Evolutionary conservation across 768 basidiomycete genomes (phyloP).

Genomic region (Mycena rebaudengoi): DNA sequence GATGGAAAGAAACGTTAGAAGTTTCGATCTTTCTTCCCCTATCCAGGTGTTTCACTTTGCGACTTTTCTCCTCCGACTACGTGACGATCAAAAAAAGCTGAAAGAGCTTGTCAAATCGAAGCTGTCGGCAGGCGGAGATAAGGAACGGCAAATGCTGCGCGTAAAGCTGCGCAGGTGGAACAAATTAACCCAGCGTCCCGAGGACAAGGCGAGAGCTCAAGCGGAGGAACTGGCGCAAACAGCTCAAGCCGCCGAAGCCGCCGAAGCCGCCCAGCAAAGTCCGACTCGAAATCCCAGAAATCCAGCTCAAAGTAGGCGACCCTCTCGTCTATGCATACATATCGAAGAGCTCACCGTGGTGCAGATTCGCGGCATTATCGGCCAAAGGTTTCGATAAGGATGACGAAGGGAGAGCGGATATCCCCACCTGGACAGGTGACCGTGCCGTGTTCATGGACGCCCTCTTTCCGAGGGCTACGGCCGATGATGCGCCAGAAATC

Average conservation of each 20-base stretch:
- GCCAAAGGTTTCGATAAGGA: not conserved
- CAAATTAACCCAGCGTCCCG: too few relatives aligned
- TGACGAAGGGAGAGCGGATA: not conserved
- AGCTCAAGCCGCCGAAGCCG: too few relatives aligned
- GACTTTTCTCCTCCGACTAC: slow-evolving; percentile 4
- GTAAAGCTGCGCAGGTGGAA: too few relatives aligned
- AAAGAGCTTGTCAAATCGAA: not conserved
- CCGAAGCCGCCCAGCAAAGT: too few relatives aligned
- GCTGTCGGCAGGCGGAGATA: too few relatives aligned
- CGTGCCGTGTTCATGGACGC: not conserved
- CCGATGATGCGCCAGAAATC: not conserved
- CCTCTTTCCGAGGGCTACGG: too few relatives aligned
- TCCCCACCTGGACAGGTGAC: not conserved
- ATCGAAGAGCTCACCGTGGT: not conserved
- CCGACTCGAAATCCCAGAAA: too few relatives aligned
- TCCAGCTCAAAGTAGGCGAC: slow-evolving; percentile 1
- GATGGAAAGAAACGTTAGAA: not conserved
- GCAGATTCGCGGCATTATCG: not conserved
- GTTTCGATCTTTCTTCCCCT: not conserved
- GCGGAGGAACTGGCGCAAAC: too few relatives aligned
- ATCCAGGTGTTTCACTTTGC: slow-evolving; percentile 4
- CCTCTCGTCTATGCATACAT: not conserved
- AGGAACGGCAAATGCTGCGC: too few relatives aligned
- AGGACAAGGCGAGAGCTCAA: too few relatives aligned
- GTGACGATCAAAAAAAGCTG: not conserved